phyloP scores from a whole-genome alignment of 176 grass and related monocot genomes.

The bread wheat (Triticum aestivum) region IWGSC_CS_RefSeq_v2.1 NC_057814.1:7432697-7433196 shows the following conservation, averaged over 20 bases:
- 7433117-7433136: neutral
- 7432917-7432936: neutral
- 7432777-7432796: neutral
- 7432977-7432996: neutral
- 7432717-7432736: constrained; percentile 46
- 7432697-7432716: constrained; percentile 57
- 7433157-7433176: neutral
- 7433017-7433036: neutral
- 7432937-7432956: neutral
- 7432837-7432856: neutral
- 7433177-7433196: neutral
- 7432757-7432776: neutral
- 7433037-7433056: neutral
- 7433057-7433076: neutral
- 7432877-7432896: neutral
- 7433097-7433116: neutral
- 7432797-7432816: neutral
- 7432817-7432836: neutral
- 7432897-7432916: neutral
- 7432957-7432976: neutral
- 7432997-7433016: neutral
- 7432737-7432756: neutral
- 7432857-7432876: constrained; percentile 16
- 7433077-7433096: neutral
- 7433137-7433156: neutral